Evolutionary conservation across 2,329 filamentous ascomycete genomes (phyloP), one percentile per base, ranked within the genome.

Genomic region (Penicillium sp.): DNA sequence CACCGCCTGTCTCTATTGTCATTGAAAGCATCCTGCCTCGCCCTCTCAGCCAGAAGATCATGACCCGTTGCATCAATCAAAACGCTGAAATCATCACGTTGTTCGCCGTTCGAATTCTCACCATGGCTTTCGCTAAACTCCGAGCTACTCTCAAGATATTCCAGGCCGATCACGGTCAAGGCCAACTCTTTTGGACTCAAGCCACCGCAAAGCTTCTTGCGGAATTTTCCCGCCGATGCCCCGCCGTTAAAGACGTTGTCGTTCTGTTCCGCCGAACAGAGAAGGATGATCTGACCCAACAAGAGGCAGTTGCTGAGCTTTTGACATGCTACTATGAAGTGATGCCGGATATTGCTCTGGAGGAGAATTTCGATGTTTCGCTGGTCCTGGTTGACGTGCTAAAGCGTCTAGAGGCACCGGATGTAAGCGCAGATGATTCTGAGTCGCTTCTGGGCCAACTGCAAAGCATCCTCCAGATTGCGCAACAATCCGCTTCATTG

Each of bases 291-390:
- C 74, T 88, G 29, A 79, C 95, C 57, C 90, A 92, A 67, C 84
- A 88, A 55, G 90, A 95, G 66, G 86, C 90, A 21, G 81, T 87
- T n/a, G 89, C 89, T 55, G 87, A 90, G 61, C 77, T 97, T 18
- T 75, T 99, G 38, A 83, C 86, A 14, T 81, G 92, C n/a, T 97
- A 95, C 74, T 95, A 95, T 69, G 86, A 92, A 68, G 81, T 90
- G 2, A 82, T 91, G 8, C 92, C 94, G 2, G 86, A 90, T 56
- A 79, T 90, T 22, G 91, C 92, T 1, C 79, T 95, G 13, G 87
- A 88, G 60, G 89, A 92, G 63, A 94, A 89, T 61, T 94, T 97
- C 66, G 94, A 97, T 67, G 88, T 96, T 4, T 94, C 93, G 0
- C 78, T 88, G 0, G 82, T 89, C 18, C 80, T 99, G 14, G 86